These are phyloP conservation scores for Suillus luteus DNA, from an alignment of 768 basidiomycete species.

Conservation along the genomic window DNA sequence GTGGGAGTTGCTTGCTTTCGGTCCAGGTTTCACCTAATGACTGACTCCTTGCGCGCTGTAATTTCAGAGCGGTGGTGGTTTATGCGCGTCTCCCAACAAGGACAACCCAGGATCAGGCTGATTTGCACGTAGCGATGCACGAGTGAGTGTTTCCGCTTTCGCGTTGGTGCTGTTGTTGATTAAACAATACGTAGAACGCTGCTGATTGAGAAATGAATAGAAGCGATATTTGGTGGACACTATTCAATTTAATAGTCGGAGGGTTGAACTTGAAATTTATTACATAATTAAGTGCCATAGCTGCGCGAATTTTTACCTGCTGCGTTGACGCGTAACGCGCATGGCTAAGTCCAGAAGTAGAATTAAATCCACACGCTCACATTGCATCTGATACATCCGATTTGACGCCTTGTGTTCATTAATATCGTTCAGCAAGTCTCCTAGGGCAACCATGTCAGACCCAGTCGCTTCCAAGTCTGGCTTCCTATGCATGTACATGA, in stretches of 20 bases:
- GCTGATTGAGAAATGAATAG: not conserved
- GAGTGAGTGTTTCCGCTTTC: not conserved
- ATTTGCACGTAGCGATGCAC: not conserved
- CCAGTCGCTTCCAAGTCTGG: constrained; percentile 50
- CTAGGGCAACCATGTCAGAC: constrained; percentile 51
- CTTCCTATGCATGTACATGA: constrained; percentile 77
- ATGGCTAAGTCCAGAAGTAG: too few relatives aligned
- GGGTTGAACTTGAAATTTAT: too few relatives aligned
- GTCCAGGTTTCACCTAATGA: not conserved
- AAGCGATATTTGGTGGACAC: not conserved
- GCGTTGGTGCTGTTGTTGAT: not conserved
- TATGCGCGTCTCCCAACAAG: not conserved
- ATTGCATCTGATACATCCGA: too few relatives aligned
- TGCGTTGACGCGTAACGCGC: too few relatives aligned
- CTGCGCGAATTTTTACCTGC: too few relatives aligned
- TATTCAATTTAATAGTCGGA: too few relatives aligned
- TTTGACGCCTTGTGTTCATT: not conserved
- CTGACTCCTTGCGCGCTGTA: not conserved
- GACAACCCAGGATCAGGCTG: not conserved
- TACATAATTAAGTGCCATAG: too few relatives aligned
- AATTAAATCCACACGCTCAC: too few relatives aligned
- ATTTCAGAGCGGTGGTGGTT: not conserved
- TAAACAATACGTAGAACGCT: not conserved
- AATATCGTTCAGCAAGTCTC: not conserved
- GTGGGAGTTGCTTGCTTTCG: too few relatives aligned